Base-by-base conservation (phyloP, 73 alveolate species). In the Uronychia setigera region DNA sequence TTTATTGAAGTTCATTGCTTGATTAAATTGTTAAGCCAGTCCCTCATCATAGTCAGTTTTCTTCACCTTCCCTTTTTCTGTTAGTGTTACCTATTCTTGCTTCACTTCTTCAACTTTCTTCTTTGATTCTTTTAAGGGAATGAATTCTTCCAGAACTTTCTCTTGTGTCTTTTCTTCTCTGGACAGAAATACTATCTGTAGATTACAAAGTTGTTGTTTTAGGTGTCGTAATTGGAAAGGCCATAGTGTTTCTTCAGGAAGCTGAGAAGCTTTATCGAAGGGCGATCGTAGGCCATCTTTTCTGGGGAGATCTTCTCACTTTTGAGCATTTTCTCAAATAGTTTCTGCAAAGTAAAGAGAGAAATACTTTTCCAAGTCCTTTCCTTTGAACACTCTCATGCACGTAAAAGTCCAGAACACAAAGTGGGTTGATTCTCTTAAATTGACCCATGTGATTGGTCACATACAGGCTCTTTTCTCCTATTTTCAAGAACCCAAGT, bases 371-470 rank as follows among this genome's bases (percentile, higher is more conserved):
- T 59, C 99, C 99, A 59, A 84, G 80, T 25, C 99, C 99, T 35
- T 84, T 59, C 80, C 99, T 94, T 82, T 97, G 93, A 80, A 92
- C 88, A 28, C 92, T 84, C 83, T 97, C 99, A 87, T 93, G 98
- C 9, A 97, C 99, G 80, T 97, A 97, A 89, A 97, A 97, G 85
- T 97, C 99, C 33, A 97, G 87, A 27, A 97, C 99, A 91, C 99
- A 97, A 25, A 96, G 82, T 26, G 99, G 99, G 74, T 92, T 88
- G 35, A 97, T 92, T 90, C 96, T 99, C 32, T 77, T 87, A 28
- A 95, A 89, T 60, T 83, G 75, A n/a, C 99, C 99, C 30, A 79
- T 75, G 77, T 85, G 92, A 89, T 95, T 94, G 77, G 93, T 81
- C 74, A 94, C 78, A 84, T 96, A 96, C 76, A 97, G 88, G 81